Conservation (phyloP, 2,329 filamentous ascomycete genomes). For the Trichoderma afroharzianum region DNA sequence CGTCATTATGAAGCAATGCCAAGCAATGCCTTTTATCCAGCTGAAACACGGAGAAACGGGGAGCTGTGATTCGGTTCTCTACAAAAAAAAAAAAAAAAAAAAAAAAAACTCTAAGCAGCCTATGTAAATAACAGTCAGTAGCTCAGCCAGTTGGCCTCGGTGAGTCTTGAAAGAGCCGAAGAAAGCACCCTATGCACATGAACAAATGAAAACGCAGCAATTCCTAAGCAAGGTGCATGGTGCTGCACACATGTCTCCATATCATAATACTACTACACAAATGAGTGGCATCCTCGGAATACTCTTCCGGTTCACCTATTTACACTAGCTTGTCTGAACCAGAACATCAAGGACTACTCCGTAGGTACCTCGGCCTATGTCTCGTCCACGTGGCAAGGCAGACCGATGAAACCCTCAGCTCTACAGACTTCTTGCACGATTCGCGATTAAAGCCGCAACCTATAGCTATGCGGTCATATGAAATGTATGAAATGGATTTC, state of each 20-base stretch:
- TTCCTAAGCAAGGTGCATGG: not conserved
- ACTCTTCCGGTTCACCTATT: not conserved
- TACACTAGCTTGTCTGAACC: not conserved
- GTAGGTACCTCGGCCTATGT: not conserved
- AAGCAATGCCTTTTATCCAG: not conserved
- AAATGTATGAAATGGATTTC: not conserved
- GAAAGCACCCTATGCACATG: not conserved
- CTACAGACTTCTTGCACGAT: not conserved
- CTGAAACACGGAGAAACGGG: not conserved
- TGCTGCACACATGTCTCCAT: not conserved
- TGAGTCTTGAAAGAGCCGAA: not conserved
- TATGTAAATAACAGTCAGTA: not conserved
- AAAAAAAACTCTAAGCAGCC: not conserved
- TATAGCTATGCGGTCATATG: not conserved
- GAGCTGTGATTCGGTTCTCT: not conserved
- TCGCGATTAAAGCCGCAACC: not conserved
- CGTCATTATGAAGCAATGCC: not conserved
- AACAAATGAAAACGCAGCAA: not conserved
- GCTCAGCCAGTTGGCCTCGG: not conserved
- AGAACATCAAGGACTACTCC: not conserved
- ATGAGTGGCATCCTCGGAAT: not conserved
- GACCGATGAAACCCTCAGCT: not conserved
- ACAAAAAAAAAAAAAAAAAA: too few relatives aligned
- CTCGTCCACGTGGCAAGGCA: not conserved
- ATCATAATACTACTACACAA: not conserved